phyloP scores from a whole-genome alignment of 257 asterid species.

The Prunella vulgaris region DNA sequence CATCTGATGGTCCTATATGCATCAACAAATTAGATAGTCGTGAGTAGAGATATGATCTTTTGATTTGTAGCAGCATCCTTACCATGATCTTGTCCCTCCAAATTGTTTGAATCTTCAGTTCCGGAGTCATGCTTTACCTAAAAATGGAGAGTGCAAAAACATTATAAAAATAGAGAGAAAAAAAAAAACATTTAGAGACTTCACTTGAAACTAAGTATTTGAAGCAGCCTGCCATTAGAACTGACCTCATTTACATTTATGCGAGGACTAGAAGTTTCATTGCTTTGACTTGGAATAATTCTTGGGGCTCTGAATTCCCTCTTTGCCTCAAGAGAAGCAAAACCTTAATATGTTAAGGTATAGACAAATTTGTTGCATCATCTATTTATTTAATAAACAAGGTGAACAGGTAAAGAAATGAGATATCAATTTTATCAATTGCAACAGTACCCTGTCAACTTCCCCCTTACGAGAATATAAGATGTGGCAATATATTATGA shows the following conservation, averaged over 20 bases:
- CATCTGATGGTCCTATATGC: conserved; percentile 30
- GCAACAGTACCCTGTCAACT: conserved; percentile 12
- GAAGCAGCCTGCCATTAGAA: conserved; percentile 10
- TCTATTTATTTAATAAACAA: not conserved
- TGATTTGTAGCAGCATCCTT: conserved; percentile 17
- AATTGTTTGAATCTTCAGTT: conserved; percentile 26
- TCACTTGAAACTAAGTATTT: not conserved
- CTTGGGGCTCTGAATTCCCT: conserved; percentile 73
- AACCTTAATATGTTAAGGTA: conserved; percentile 65
- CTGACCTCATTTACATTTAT: conserved; percentile 29
- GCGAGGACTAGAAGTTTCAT: conserved; percentile 28
- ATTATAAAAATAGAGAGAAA: not conserved
- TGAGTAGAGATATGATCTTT: not conserved
- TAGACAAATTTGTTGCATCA: not conserved
- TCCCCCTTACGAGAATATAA: not conserved
- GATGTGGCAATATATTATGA: not conserved
- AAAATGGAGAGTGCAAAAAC: conserved; percentile 10
- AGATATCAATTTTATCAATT: not conserved
- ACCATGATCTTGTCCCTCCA: conserved; percentile 42
- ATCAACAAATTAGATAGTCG: conserved; percentile 7
- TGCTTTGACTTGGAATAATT: conserved; percentile 33
- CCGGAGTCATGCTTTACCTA: conserved; percentile 35
- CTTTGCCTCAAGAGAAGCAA: conserved; percentile 90
- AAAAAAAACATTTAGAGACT: not conserved
- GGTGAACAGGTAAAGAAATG: not conserved